Percentiles rank a stretch among this genome's conserved stretches.
phyloP scores from a whole-genome alignment of 2,329 filamentous ascomycete species.

The Dissoconium aciculare region DNA sequence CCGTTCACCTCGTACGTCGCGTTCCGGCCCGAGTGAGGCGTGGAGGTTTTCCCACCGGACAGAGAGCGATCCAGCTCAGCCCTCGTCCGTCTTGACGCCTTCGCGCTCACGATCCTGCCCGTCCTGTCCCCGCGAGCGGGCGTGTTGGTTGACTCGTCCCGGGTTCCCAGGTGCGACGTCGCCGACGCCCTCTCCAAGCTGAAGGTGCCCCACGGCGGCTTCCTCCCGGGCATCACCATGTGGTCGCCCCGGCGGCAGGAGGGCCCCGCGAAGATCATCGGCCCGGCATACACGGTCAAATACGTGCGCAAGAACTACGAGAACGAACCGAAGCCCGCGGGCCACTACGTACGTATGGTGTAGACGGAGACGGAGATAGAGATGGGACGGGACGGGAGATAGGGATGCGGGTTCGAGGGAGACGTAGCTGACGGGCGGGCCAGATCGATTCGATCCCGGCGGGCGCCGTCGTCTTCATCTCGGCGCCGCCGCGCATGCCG shows the following conservation, averaged over 20 bases:
- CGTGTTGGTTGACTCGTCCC: background rate
- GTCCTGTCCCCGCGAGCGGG: too few relatives aligned
- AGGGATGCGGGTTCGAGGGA: too few relatives aligned
- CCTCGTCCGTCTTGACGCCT: too few relatives aligned
- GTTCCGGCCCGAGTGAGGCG: too few relatives aligned
- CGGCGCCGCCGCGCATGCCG: conserved; percentile 30
- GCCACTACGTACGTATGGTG: conserved; percentile 36
- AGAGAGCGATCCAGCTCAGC: too few relatives aligned
- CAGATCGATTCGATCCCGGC: conserved; percentile 37
- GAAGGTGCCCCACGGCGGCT: conserved; percentile 34
- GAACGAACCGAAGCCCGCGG: conserved; percentile 29
- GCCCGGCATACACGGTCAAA: conserved; percentile 41
- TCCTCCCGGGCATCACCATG: conserved; percentile 40
- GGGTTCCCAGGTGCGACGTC: conserved; percentile 32
- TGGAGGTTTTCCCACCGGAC: too few relatives aligned
- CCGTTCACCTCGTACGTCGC: conserved; percentile 15
- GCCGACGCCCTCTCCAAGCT: conserved; percentile 40
- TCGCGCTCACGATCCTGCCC: too few relatives aligned
- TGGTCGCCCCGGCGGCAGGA: conserved; percentile 39
- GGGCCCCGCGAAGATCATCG: conserved; percentile 38
- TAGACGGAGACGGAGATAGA: too few relatives aligned
- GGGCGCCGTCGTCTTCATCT: conserved; percentile 38
- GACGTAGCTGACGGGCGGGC: background rate
- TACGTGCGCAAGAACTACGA: conserved; percentile 36
- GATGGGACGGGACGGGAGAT: too few relatives aligned